These are phyloP conservation scores for Rhodotorula sp. DNA, from an alignment of 1,284 basidiomycete species.

Conservation along the genomic window DNA sequence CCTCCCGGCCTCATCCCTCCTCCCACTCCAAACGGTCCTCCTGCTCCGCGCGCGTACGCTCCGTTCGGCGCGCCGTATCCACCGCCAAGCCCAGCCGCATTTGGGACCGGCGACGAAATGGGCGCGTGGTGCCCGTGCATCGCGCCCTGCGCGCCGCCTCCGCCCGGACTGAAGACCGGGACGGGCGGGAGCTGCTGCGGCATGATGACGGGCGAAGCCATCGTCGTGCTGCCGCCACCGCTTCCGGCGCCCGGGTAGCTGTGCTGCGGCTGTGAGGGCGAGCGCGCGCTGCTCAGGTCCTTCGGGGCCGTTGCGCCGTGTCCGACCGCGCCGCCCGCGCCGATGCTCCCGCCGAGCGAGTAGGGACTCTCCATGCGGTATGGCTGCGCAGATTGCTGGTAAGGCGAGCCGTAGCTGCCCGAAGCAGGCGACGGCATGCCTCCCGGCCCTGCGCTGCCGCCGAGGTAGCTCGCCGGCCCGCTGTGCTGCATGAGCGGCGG, in stretches of 20 bases:
- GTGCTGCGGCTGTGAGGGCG: not conserved
- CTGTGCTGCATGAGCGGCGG: not conserved
- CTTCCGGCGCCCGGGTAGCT: not conserved
- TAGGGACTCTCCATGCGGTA: not conserved
- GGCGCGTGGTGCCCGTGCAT: not conserved
- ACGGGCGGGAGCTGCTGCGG: conserved; percentile 24
- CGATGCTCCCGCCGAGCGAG: too few relatives aligned
- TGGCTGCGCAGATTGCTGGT: conserved; percentile 3
- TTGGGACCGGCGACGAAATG: not conserved
- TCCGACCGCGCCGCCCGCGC: too few relatives aligned
- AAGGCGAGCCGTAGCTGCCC: not conserved
- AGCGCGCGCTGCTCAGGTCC: too few relatives aligned
- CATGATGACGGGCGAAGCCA: conserved; percentile 32
- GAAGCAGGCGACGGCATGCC: not conserved
- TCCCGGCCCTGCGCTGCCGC: not conserved
- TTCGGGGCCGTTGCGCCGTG: too few relatives aligned
- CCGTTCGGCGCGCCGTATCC: not conserved
- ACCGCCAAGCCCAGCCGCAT: not conserved
- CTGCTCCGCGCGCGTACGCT: not conserved
- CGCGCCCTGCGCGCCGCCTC: not conserved
- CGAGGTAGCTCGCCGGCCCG: conserved; percentile 1
- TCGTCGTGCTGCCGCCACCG: conserved; percentile 12
- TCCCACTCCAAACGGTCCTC: not conserved
- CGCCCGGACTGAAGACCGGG: conserved; percentile 8
- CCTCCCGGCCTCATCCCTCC: not conserved